These are phyloP conservation scores for Plasmodium gaboni DNA, from an alignment of 169 alveolate genomes.

Conservation along the genomic window DNA sequence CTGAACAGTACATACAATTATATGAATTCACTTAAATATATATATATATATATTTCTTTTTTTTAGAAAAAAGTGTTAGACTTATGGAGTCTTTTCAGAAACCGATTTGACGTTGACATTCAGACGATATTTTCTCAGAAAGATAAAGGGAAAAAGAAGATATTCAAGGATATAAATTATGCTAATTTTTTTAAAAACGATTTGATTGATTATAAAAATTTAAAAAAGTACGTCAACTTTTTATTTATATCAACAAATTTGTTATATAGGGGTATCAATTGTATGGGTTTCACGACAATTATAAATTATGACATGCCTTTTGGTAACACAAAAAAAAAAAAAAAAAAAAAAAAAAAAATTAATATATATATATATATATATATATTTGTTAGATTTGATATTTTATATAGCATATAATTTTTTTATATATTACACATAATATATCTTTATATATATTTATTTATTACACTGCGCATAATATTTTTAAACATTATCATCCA, in stretches of 20 bases:
- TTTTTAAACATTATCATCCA: too few species aligned
- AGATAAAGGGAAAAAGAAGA: constrained; percentile 16
- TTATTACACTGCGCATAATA: background rate
- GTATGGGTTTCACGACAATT: constrained; percentile 64
- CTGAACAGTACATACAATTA: background rate
- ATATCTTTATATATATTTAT: background rate
- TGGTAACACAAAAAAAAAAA: background rate
- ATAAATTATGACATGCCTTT: constrained; percentile 61
- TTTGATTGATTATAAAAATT: constrained; percentile 34
- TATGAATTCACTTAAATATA: background rate
- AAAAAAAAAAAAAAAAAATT: background rate
- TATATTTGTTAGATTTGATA: background rate
- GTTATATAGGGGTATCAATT: constrained; percentile 63
- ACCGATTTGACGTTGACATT: constrained; percentile 59
- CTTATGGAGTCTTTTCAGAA: constrained; percentile 49
- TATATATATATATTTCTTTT: background rate
- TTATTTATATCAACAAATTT: constrained; percentile 55
- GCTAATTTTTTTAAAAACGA: constrained; percentile 68
- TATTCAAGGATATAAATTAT: constrained; percentile 56
- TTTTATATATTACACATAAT: background rate
- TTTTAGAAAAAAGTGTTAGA: constrained; percentile 56
- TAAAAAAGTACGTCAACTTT: constrained; percentile 64
- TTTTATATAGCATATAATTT: background rate
- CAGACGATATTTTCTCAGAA: constrained; percentile 58
- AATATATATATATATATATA: background rate